These are phyloP conservation scores for Melanopsichium pennsylvanicum DNA, from an alignment of 1,284 basidiomycete species.

Conservation along the genomic window DNA sequence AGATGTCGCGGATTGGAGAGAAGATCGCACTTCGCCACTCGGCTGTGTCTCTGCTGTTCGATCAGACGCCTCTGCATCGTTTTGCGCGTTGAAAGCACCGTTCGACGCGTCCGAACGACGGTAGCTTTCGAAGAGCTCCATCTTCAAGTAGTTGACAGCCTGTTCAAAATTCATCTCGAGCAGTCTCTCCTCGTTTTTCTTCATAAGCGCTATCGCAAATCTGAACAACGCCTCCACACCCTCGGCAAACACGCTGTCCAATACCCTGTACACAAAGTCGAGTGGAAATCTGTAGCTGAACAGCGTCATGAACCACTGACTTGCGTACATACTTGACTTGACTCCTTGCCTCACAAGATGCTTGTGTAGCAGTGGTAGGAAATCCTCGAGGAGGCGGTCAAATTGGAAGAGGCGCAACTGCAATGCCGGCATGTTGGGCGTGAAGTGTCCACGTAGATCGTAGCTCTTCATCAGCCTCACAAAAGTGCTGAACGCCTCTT, in stretches of 20 bases:
- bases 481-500: slow-evolving; percentile 90
- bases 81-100: no score
- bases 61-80: neutral
- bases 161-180: slow-evolving; percentile 56
- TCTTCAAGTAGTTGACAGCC: slow-evolving; percentile 55
- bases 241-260: slow-evolving; percentile 92
- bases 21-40: neutral
- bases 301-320: slow-evolving; percentile 93
- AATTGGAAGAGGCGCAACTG: slow-evolving; percentile 90
- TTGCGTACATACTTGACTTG: slow-evolving; percentile 87
- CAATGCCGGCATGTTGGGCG: slow-evolving; percentile 96
- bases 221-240: slow-evolving; percentile 97
- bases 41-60: neutral
- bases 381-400: slow-evolving; percentile 90
- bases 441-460: slow-evolving; percentile 91
- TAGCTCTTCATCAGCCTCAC: slow-evolving; percentile 98
- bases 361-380: slow-evolving; percentile 85
- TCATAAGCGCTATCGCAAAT: slow-evolving; percentile 86
- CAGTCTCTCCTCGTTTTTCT: slow-evolving; percentile 79
- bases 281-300: slow-evolving; percentile 80
- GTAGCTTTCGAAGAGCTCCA: slow-evolving; percentile 57
- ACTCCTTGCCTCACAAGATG: slow-evolving; percentile 92
- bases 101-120: slow-evolving; percentile 3
- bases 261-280: slow-evolving; percentile 91
- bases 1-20: neutral